Evolutionary conservation across 2,329 filamentous ascomycete species (phyloP).

Genomic region (Paecilomyces variotii): DNA sequence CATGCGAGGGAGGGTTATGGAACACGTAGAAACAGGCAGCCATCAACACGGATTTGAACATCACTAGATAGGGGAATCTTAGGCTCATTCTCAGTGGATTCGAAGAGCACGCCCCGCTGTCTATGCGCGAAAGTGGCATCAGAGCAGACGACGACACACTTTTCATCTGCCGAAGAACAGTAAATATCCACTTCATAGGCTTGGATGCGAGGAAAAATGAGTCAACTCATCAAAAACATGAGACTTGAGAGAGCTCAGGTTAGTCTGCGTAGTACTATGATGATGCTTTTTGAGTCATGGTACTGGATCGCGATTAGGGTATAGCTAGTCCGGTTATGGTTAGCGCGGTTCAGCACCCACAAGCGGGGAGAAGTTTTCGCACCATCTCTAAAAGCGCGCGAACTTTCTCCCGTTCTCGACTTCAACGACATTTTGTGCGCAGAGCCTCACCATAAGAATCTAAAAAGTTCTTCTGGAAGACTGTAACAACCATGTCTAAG

Average conservation of each 20-base stretch:
- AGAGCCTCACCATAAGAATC: conserved; percentile 68
- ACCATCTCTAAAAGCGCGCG: conserved; percentile 7
- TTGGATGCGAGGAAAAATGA: not conserved
- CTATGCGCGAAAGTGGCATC: not conserved
- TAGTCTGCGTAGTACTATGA: not conserved
- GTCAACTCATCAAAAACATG: not conserved
- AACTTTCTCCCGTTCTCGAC: conserved; percentile 16
- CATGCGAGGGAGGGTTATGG: no score
- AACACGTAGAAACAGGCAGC: not conserved
- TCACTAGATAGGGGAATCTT: not conserved
- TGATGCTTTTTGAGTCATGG: not conserved
- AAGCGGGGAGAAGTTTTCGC: conserved; percentile 32
- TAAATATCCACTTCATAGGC: not conserved
- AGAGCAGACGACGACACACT: not conserved
- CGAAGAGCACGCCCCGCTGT: not conserved
- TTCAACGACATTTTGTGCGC: conserved; percentile 31
- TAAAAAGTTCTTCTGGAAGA: conserved; percentile 69
- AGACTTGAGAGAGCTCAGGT: not conserved
- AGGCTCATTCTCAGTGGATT: not conserved
- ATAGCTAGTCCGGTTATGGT: conserved; percentile 10
- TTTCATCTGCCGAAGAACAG: not conserved
- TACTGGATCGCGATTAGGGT: conserved; percentile 12
- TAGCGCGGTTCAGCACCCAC: conserved; percentile 19
- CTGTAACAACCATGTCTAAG: conserved; percentile 57
- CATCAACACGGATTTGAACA: not conserved